Conservation (phyloP, 2,329 filamentous ascomycete genomes). For the Aspergillus vadensis region DNA sequence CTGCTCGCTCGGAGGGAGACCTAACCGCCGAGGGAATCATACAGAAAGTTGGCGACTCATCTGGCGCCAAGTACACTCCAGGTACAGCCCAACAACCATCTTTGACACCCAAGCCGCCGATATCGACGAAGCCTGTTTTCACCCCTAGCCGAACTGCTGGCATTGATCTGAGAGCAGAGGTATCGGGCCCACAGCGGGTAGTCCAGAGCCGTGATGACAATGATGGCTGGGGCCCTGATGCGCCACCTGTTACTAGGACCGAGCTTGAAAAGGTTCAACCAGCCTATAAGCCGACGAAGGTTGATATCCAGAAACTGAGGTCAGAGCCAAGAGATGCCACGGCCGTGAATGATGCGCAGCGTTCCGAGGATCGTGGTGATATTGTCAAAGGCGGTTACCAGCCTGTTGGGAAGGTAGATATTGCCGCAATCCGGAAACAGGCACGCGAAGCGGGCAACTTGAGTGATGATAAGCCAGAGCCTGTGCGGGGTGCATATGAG, state of each 20-base stretch:
- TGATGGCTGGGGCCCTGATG: constrained; percentile 94
- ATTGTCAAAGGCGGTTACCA: constrained; percentile 87
- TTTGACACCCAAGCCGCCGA: constrained; percentile 63
- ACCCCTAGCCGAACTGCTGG: constrained; percentile 69
- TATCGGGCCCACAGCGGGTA: constrained; percentile 52
- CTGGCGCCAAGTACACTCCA: constrained; percentile 88
- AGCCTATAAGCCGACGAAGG: constrained; percentile 93
- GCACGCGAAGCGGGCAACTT: constrained; percentile 59
- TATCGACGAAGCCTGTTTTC: constrained; percentile 88
- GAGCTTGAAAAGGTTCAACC: constrained; percentile 89
- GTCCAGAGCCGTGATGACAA: constrained; percentile 61
- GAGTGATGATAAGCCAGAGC: constrained; percentile 75
- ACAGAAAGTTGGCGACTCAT: constrained; percentile 91
- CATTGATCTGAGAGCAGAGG: constrained; percentile 67
- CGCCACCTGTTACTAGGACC: constrained; percentile 82
- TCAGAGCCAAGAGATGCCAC: constrained; percentile 66
- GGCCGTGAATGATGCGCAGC: constrained; percentile 52
- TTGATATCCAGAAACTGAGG: constrained; percentile 84
- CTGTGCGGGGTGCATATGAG: constrained; percentile 91
- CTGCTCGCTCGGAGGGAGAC: constrained; percentile 86
- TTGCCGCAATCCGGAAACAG: constrained; percentile 80
- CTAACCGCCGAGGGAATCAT: constrained; percentile 85
- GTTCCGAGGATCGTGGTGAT: constrained; percentile 56
- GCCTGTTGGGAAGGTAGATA: constrained; percentile 96
- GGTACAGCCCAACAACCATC: constrained; percentile 59